A percentile compares a stretch with the other conserved stretches of the same genome.
These are phyloP conservation scores for Mucor saturninus DNA, from an alignment of 371 early-diverging fungal species.

Conservation along the genomic window DNA sequence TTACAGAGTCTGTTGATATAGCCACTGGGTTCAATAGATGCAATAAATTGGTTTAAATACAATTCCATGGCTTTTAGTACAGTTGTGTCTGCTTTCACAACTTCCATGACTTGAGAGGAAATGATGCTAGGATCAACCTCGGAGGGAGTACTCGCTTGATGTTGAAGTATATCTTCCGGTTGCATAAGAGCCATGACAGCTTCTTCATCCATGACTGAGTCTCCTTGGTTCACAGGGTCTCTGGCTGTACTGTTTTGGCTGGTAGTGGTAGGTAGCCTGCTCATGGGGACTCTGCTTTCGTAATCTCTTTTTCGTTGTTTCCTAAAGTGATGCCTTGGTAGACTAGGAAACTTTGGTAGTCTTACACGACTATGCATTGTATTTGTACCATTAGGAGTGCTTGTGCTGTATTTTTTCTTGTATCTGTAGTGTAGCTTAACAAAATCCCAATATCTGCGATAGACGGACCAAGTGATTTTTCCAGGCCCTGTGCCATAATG, in stretches of 20 bases:
- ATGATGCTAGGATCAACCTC: background rate
- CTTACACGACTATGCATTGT: constrained; percentile 7
- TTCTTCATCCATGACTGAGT: constrained; percentile 24
- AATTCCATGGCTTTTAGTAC: constrained; percentile 51
- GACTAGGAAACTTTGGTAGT: constrained; percentile 57
- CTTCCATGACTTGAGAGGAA: constrained; percentile 16
- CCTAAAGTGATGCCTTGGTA: constrained; percentile 23
- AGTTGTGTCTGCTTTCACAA: constrained; percentile 31
- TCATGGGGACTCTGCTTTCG: background rate
- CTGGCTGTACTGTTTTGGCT: background rate
- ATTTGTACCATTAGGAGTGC: constrained; percentile 30
- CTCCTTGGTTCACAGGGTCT: background rate
- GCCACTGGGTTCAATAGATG: constrained; percentile 45
- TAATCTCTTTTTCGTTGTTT: constrained; percentile 1
- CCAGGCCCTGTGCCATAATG: constrained; percentile 27
- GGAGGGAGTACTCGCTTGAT: background rate
- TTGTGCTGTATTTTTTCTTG: constrained; percentile 19
- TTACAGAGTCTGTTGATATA: constrained; percentile 53
- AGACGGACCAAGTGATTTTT: constrained; percentile 50
- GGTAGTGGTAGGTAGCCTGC: background rate
- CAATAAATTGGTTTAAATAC: constrained; percentile 55
- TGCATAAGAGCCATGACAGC: constrained; percentile 12
- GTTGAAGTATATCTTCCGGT: background rate
- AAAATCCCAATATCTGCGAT: constrained; percentile 62
- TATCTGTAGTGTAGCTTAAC: constrained; percentile 59